Conservation (phyloP, 2,329 filamentous ascomycete species). For the Claviceps paspali region DNA sequence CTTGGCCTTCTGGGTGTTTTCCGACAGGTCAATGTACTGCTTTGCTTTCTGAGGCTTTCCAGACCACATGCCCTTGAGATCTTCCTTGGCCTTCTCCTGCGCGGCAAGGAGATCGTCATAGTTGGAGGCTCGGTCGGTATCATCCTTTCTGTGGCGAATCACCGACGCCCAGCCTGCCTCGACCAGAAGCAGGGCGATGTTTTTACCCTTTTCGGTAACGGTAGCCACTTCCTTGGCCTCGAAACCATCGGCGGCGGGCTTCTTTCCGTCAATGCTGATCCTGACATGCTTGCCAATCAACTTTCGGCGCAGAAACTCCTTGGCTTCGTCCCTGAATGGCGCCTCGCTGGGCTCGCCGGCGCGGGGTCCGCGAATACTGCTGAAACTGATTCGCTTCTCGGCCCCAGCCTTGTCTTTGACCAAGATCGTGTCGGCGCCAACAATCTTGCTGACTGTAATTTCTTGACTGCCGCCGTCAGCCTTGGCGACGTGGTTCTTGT, state of each 20-base stretch:
- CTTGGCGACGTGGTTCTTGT: constrained; percentile 67
- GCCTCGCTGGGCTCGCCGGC: constrained; percentile 72
- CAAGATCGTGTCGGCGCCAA: constrained; percentile 79
- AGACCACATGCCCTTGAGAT: constrained; percentile 90
- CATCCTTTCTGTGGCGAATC: constrained; percentile 86
- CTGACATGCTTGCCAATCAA: constrained; percentile 92
- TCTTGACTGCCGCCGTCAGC: constrained; percentile 52
- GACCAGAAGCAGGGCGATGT: constrained; percentile 71
- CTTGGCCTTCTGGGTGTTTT: constrained; percentile 88
- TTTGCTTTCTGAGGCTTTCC: constrained; percentile 72
- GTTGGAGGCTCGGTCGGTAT: constrained; percentile 83
- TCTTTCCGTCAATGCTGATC: constrained; percentile 77
- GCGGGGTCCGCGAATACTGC: constrained; percentile 88
- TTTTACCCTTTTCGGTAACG: constrained; percentile 68
- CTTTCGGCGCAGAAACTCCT: constrained; percentile 88
- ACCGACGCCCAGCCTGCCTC: constrained; percentile 88
- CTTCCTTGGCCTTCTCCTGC: constrained; percentile 69
- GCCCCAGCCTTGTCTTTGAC: constrained; percentile 69
- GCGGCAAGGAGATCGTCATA: constrained; percentile 79
- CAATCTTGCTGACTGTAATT: constrained; percentile 68
- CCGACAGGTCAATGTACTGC: constrained; percentile 78
- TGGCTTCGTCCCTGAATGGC: constrained; percentile 82
- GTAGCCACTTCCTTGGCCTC: constrained; percentile 93
- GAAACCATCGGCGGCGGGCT: constrained; percentile 77
- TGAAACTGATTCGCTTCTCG: constrained; percentile 84